A percentile compares a stretch with the other conserved stretches of the same genome.
Evolutionary conservation across 2,329 filamentous ascomycete genomes (phyloP).

Genomic region (Monosporascus sp.): DNA sequence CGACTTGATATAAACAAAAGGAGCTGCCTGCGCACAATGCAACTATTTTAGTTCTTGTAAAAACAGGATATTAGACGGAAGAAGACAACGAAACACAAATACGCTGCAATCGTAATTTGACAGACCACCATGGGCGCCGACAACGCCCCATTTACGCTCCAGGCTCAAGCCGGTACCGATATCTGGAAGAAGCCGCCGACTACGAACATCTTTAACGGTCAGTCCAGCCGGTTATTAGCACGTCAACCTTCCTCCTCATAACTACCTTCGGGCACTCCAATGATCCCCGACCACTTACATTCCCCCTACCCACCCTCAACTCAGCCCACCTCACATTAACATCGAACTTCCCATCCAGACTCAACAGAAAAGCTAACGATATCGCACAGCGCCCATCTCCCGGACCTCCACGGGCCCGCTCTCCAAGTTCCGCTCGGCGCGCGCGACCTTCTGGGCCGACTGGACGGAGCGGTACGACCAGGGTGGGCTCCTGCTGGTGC

Average conservation of each 20-base stretch:
- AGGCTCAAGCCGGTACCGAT: conserved; percentile 46
- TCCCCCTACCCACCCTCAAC: no score
- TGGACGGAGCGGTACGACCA: conserved; percentile 57
- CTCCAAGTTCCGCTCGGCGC: conserved; percentile 43
- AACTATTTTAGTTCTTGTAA: neutral
- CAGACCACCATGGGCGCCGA: conserved; percentile 1
- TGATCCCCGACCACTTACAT: no score
- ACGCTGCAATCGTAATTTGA: no score
- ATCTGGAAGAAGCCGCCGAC: conserved; percentile 57
- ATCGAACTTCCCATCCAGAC: neutral
- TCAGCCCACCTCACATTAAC: no score
- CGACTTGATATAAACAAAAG: neutral
- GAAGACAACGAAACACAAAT: neutral
- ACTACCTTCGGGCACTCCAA: no score
- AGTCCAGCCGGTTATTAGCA: neutral
- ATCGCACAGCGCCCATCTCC: conserved; percentile 7
- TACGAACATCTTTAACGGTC: conserved; percentile 45
- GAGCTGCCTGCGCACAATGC: neutral
- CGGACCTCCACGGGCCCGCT: conserved; percentile 34
- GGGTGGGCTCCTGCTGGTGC: conserved; percentile 49
- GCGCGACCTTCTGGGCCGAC: conserved; percentile 44
- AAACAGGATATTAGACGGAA: neutral
- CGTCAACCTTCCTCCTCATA: conserved; percentile 24
- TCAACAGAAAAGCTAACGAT: neutral
- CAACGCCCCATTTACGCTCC: conserved; percentile 34